These are phyloP conservation scores for Venturiaceae sp. DNA, from an alignment of 2,329 filamentous ascomycete genomes.

Conservation along the genomic window DNA sequence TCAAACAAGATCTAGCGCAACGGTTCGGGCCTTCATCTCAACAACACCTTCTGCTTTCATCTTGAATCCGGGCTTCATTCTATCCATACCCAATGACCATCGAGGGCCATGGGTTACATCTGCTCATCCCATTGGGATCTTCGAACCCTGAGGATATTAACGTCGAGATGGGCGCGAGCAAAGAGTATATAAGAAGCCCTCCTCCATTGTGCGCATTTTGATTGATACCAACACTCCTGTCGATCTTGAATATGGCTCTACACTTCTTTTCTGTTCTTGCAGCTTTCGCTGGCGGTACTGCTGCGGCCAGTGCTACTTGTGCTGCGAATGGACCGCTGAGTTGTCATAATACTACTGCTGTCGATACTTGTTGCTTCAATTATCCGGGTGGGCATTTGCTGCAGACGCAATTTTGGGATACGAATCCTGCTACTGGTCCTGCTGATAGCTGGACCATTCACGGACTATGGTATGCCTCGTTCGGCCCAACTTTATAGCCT, in stretches of 20 bases:
- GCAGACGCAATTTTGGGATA: conserved; percentile 17
- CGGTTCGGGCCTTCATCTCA: background rate
- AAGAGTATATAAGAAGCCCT: background rate
- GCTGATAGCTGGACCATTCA: conserved; percentile 15
- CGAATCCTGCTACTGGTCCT: conserved; percentile 13
- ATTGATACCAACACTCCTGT: background rate
- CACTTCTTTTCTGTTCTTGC: background rate
- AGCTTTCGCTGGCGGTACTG: background rate
- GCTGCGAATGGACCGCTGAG: conserved; percentile 38
- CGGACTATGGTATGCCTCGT: conserved; percentile 10
- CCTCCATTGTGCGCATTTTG: background rate
- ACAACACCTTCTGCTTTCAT: background rate
- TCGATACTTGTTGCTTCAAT: conserved; percentile 37
- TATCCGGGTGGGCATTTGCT: conserved; percentile 11
- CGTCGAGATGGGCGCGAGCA: background rate
- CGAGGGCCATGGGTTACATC: background rate
- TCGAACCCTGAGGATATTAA: background rate
- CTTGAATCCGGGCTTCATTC: background rate
- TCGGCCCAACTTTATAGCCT: background rate
- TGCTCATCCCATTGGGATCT: background rate
- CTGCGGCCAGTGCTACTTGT: conserved; percentile 14
- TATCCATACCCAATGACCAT: background rate
- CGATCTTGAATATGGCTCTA: background rate
- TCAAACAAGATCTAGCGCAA: background rate
- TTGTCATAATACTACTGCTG: conserved; percentile 52